Conservation (phyloP, 352 stramenopile genomes). For the Thalassiosira delicatula region DNA sequence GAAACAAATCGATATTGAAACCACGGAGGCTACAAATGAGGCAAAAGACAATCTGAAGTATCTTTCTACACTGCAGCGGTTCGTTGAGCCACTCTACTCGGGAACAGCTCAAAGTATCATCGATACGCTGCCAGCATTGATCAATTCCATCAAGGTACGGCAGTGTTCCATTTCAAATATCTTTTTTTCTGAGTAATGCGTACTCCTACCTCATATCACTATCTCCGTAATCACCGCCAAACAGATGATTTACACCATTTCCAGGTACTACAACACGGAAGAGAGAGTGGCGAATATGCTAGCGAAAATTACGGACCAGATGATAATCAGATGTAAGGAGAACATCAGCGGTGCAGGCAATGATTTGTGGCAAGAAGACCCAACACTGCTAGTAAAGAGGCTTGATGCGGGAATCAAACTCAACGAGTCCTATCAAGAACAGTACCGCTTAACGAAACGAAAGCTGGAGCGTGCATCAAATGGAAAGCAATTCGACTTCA, state of each 20-base stretch:
- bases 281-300: constrained; percentile 97
- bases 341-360: constrained; percentile 87
- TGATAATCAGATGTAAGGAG: constrained; percentile 97
- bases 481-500: constrained; percentile 98
- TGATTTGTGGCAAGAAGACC: constrained; percentile 94
- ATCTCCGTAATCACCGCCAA: constrained; percentile 1
- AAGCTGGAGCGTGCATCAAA: constrained; percentile 94
- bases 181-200: too few species aligned
- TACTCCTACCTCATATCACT: too few species aligned
- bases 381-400: constrained; percentile 92
- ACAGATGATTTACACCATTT: constrained; percentile 98
- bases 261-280: constrained; percentile 98
- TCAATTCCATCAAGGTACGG: constrained; percentile 96
- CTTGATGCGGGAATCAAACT: constrained; percentile 96
- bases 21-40: constrained; percentile 97
- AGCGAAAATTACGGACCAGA: constrained; percentile 98
- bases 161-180: too few species aligned
- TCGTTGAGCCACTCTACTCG: constrained; percentile 89
- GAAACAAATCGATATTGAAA: constrained; percentile 98
- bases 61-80: constrained; percentile 97
- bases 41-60: constrained; percentile 99
- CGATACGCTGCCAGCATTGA: constrained; percentile 95
- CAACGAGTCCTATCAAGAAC: constrained; percentile 97
- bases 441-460: constrained; percentile 96
- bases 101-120: constrained; percentile 96